phyloP scores from a whole-genome alignment of 805 yeast species.

The Clavispora carvajalis region DNA sequence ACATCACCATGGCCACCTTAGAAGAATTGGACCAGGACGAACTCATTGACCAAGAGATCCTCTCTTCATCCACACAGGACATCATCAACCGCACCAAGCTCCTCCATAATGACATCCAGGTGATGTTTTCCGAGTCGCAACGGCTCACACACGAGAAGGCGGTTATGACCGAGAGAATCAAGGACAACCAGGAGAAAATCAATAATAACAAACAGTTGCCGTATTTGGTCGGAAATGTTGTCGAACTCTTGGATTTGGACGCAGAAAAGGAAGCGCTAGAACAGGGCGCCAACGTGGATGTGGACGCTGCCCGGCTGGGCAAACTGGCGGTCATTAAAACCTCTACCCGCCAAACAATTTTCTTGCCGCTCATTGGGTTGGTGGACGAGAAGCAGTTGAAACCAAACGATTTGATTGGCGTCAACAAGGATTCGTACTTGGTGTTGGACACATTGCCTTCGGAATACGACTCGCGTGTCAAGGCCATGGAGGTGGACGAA shows the following conservation, averaged over 20 bases:
- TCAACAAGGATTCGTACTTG: conserved; percentile 91
- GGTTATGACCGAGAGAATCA: conserved; percentile 87
- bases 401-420: conserved; percentile 98
- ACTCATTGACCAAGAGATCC: conserved; percentile 77
- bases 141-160: conserved; percentile 88
- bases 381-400: conserved; percentile 88
- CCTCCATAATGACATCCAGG: conserved; percentile 91
- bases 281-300: conserved; percentile 93
- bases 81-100: conserved; percentile 79
- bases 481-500: conserved; percentile 99
- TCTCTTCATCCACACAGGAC: conserved; percentile 72
- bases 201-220: conserved; percentile 94
- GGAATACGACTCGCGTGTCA: conserved; percentile 95
- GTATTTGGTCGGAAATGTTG: conserved; percentile 93
- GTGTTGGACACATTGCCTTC: conserved; percentile 93
- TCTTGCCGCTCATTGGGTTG: conserved; percentile 89
- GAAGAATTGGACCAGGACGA: conserved; percentile 72
- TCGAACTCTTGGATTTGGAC: conserved; percentile 83
- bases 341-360: conserved; percentile 95
- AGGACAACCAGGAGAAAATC: conserved; percentile 93
- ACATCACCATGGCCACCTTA: conserved; percentile 61
- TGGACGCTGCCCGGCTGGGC: conserved; percentile 86
- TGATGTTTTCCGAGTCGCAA: conserved; percentile 87
- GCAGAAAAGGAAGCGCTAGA: conserved; percentile 77
- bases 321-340: conserved; percentile 98